These are phyloP conservation scores for Silene conica DNA, from an alignment of 148 eudicot genomes.

Conservation along the genomic window DNA sequence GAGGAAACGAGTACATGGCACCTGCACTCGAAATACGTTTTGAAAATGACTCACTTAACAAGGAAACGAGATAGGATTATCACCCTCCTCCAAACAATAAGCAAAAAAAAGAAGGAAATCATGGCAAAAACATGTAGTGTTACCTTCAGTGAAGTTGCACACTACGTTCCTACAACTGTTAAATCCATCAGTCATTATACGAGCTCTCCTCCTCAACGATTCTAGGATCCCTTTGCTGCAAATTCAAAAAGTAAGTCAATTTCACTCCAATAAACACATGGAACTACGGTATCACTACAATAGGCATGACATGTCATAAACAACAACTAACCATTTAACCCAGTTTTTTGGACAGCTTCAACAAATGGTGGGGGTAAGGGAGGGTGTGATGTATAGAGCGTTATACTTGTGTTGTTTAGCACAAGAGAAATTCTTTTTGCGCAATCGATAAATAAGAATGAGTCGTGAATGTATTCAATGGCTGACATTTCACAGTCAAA, in stretches of 20 bases:
- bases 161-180: slow-evolving; percentile 96
- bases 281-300: neutral
- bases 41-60: neutral
- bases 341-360: too few relatives aligned
- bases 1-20: slow-evolving; percentile 99
- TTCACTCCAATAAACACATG: slow-evolving; percentile 4
- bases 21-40: slow-evolving; percentile 43
- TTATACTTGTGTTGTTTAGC: too few relatives aligned
- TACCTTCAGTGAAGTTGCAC: slow-evolving; percentile 98
- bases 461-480: too few relatives aligned
- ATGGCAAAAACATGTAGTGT: neutral
- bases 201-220: slow-evolving; percentile 89
- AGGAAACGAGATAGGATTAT: neutral
- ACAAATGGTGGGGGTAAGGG: too few relatives aligned
- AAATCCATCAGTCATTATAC: slow-evolving; percentile 94
- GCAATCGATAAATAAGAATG: too few relatives aligned
- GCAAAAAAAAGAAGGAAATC: neutral
- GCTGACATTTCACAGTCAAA: too few relatives aligned
- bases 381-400: too few relatives aligned
- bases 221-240: slow-evolving; percentile 91
- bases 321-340: neutral
- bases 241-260: slow-evolving; percentile 13
- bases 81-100: neutral
- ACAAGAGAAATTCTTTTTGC: too few relatives aligned
- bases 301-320: neutral